Evolutionary conservation across 768 basidiomycete species (phyloP), one percentile per base, ranked within the genome.

Genomic region (Pisolithus microcarpus): DNA sequence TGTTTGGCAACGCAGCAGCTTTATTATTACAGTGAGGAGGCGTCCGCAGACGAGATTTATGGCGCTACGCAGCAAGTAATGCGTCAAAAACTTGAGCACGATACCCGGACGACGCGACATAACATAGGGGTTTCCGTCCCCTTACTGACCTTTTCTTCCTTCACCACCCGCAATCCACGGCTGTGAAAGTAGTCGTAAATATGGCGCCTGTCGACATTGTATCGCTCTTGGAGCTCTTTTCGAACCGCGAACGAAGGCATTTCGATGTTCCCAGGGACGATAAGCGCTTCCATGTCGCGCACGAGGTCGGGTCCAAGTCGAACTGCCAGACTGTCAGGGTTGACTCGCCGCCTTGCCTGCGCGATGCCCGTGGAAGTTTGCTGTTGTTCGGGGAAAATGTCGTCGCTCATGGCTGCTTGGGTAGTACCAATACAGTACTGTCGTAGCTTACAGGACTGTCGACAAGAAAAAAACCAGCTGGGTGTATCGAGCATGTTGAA

Each of bases 141-240:
- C 2, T n/a, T 26, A 7, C 13, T 11, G 4, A 34, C 34, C 56
- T 78, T 80, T 56, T 82, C 81, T 60, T 83, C 80, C 58, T 81
- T 83, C 21, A 80, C 77, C 24, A 82, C 81, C 26, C 81, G 79
- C 53, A 83, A 59, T 37, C 81, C 78, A 58, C 73, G 70, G 59
- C 73, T 75, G 65, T 87, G 85, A 66, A 85, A 87, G 64, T 87
- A 87, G 65, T 87, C 85, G 61, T 87, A 87, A 55, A 87, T 80
- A 57, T 85, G 85, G 56, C 85, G 70, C 56, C 85, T 73, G 62
- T 87, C 85, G 52, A 85, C 81, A 52, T 71, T 72, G 63, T 84
- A 85, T 43, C 81, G 77, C 60, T 81, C 76, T 65, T 87, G 85
- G 31, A 87, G 78, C 53, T 80, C 82, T 55, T 82, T 83, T 50